Evolutionary conservation across 1,284 basidiomycete genomes (phyloP), one percentile per base, ranked within the genome.

Genomic region (Ceraceosorus guamensis): DNA sequence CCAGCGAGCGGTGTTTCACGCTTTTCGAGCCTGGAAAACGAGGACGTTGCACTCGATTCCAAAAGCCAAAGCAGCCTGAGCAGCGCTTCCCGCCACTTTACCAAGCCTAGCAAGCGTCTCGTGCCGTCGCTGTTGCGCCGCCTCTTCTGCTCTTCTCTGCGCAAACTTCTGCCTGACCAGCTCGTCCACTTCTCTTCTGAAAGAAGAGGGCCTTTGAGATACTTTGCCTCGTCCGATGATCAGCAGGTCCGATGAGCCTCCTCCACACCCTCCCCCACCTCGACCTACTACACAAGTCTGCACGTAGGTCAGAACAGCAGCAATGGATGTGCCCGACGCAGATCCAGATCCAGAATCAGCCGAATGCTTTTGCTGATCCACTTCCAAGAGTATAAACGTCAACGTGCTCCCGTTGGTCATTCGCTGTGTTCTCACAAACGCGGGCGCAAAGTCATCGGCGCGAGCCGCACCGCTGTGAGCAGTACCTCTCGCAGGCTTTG

Each of bases 171-270:
- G 3, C 39, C 35, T 11, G 51, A 37, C 52, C 62, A 67, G 60
- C 6, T 18, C 35, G 13, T 60, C 63, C 31, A 60, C 56, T 35
- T 65, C 59, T 6, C 33, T 16, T 4, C 65, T 48, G 48, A 67
- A 67, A 24, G 57, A 46, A 16, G 55, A 56, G 3, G 60, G 56
- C 8, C 65, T 49, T 41, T 67, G 65, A 39, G 53, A 56, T 48
- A 61, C 52, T 31, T 67, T 67, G 6, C 66, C 66, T 30, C 64
- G 46, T 3, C 66, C 66, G 35, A 67, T 43, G 5, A 67, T 37
- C 11, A 67, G 43, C 59, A 67, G 54, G 39, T 67, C 66, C n/a
- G n/a, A n/a, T n/a, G n/a, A n/a, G n/a, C n/a, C n/a, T n/a, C n/a
- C n/a, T n/a, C n/a, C n/a, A n/a, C n/a, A n/a, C n/a, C n/a, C n/a